Conservation (phyloP, 2,329 filamentous ascomycete species). For the Leptoxyphium fumago region DNA sequence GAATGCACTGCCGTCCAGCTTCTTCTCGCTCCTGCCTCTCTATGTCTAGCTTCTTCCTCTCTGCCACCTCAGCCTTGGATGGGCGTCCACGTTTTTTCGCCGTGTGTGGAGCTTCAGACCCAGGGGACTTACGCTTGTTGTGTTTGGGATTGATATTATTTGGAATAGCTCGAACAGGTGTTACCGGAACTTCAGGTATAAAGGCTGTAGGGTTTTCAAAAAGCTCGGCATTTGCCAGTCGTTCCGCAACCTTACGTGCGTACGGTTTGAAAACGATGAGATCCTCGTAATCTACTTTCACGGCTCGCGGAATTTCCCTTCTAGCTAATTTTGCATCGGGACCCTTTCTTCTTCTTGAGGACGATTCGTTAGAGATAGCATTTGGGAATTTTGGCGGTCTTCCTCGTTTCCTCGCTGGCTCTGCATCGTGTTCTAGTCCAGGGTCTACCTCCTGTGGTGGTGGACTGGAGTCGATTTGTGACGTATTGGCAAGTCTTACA, state of each 20-base stretch:
- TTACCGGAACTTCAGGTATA: background rate
- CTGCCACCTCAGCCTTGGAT: background rate
- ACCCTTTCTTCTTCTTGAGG: background rate
- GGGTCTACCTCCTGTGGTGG: too few relatives aligned
- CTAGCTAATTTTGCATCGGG: background rate
- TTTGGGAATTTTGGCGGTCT: background rate
- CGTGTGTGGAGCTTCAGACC: background rate
- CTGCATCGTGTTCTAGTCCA: background rate
- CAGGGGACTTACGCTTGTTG: background rate
- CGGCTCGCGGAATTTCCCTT: background rate
- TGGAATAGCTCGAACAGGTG: background rate
- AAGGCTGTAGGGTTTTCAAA: background rate
- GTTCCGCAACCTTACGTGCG: conserved; percentile 3
- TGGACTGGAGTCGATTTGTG: too few relatives aligned
- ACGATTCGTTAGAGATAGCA: background rate
- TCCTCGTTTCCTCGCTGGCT: background rate
- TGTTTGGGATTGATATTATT: background rate
- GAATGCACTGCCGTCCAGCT: background rate
- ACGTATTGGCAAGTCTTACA: too few relatives aligned
- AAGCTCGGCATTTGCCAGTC: conserved; percentile 3
- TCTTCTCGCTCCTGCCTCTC: background rate
- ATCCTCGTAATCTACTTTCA: background rate
- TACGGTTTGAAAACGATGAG: background rate
- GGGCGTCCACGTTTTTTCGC: conserved; percentile 7
- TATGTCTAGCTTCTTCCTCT: background rate